Conservation (phyloP, 2,329 filamentous ascomycete genomes). For the Curvularia lunata region DNA sequence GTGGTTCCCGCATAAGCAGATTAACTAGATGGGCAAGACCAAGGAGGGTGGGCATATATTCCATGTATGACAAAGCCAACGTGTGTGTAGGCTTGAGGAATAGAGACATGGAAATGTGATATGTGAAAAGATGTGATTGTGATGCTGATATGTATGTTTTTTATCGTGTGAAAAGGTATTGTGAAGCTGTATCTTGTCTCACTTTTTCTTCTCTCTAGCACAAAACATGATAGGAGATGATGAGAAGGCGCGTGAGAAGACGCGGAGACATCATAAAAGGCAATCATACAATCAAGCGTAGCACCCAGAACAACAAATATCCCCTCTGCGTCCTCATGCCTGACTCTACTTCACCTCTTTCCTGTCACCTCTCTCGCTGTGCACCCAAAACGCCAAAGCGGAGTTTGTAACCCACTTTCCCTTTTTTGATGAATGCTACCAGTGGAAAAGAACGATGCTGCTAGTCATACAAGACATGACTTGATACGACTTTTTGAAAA, state of each 20-base stretch:
- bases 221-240: neutral
- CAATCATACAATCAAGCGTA: neutral
- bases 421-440: neutral
- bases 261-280: neutral
- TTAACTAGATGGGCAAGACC: slow-evolving; percentile 32
- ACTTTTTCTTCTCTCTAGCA: neutral
- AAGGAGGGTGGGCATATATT: too few species aligned
- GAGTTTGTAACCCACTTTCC: neutral
- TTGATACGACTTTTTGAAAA: neutral
- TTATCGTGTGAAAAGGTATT: neutral
- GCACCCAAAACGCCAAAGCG: neutral
- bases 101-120: neutral
- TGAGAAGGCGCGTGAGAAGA: neutral
- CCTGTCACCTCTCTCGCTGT: neutral
- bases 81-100: neutral
- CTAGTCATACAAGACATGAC: neutral
- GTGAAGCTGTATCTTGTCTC: neutral
- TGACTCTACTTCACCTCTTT: neutral
- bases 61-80: neutral
- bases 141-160: neutral
- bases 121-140: neutral
- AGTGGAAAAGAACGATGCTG: neutral
- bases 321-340: too few species aligned
- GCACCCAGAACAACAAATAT: neutral
- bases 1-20: slow-evolving; percentile 53